Evolutionary conservation across 768 basidiomycete species (phyloP).

Genomic region (Fistulinella prunicolor): DNA sequence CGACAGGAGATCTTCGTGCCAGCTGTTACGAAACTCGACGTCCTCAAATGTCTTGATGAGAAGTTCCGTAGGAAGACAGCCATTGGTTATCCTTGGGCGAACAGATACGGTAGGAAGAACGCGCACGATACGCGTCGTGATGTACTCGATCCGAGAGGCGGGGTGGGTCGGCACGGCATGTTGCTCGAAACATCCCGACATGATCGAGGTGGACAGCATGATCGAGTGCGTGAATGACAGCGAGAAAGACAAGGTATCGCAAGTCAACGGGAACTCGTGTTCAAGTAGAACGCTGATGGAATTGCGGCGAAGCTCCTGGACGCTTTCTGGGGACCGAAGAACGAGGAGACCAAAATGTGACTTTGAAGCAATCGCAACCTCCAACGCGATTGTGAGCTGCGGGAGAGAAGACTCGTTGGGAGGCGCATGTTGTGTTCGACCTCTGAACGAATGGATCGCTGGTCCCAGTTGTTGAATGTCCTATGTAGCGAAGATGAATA

Average conservation of each 20-base stretch:
- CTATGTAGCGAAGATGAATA: constrained; percentile 1
- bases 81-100: constrained; percentile 4
- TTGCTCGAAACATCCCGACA: constrained; percentile 2
- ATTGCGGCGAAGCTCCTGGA: constrained; percentile 2
- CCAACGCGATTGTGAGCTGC: constrained; percentile 19
- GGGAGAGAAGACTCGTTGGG: constrained; percentile 18
- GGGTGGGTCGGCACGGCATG: constrained; percentile 4
- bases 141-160: constrained; percentile 11
- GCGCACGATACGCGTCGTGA: constrained; percentile 22
- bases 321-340: constrained; percentile 8
- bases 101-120: constrained; percentile 9
- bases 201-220: constrained; percentile 13
- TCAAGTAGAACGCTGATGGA: constrained; percentile 14
- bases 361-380: constrained; percentile 14
- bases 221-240: constrained; percentile 25
- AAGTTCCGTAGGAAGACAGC: constrained; percentile 19
- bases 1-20: constrained; percentile 21
- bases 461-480: constrained; percentile 18
- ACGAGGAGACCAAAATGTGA: constrained; percentile 11
- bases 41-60: constrained; percentile 22
- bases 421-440: not conserved
- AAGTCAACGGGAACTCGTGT: constrained; percentile 12
- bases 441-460: constrained; percentile 8
- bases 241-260: constrained; percentile 15
- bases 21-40: constrained; percentile 14